These are phyloP conservation scores for Kandelia obovata DNA, from an alignment of 345 rosid species.

Conservation along the genomic window DNA sequence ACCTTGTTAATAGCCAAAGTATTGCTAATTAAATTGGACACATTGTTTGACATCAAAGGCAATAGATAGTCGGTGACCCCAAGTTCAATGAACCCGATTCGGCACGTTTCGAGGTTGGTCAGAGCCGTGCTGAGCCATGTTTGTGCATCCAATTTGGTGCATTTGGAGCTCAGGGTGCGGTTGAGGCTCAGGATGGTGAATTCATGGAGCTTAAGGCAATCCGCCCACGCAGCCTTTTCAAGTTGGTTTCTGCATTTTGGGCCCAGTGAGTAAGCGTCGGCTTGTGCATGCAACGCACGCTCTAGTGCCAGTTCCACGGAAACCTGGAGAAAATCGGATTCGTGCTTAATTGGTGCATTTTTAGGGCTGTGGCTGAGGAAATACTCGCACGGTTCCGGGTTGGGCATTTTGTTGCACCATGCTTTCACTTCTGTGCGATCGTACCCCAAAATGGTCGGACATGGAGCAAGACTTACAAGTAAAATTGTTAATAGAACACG, in stretches of 20 bases:
- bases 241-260: slow-evolving; percentile 22
- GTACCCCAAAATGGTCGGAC: slow-evolving; percentile 14
- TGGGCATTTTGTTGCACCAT: slow-evolving; percentile 39
- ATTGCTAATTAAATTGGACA: slow-evolving; percentile 38
- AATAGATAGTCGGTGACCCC: slow-evolving; percentile 28
- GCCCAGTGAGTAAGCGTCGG: slow-evolving; percentile 18
- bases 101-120: slow-evolving; percentile 38
- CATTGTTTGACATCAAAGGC: slow-evolving; percentile 33
- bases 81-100: slow-evolving; percentile 37
- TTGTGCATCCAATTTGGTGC: slow-evolving; percentile 32
- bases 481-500: slow-evolving; percentile 26
- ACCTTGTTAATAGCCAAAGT: slow-evolving; percentile 34
- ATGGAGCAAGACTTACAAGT: slow-evolving; percentile 28
- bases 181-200: slow-evolving; percentile 23
- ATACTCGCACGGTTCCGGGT: slow-evolving; percentile 37
- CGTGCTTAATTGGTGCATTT: slow-evolving; percentile 16
- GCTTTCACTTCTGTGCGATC: slow-evolving; percentile 7
- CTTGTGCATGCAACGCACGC: slow-evolving; percentile 16
- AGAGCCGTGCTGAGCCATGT: slow-evolving; percentile 48
- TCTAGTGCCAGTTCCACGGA: slow-evolving; percentile 25
- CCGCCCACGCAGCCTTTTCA: slow-evolving; percentile 36
- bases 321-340: slow-evolving; percentile 32
- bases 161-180: slow-evolving; percentile 15
- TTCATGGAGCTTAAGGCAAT: slow-evolving; percentile 31
- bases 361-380: slow-evolving; percentile 24